Evolutionary conservation across 2,329 filamentous ascomycete species (phyloP).

Genomic region (Fusarium sp.): DNA sequence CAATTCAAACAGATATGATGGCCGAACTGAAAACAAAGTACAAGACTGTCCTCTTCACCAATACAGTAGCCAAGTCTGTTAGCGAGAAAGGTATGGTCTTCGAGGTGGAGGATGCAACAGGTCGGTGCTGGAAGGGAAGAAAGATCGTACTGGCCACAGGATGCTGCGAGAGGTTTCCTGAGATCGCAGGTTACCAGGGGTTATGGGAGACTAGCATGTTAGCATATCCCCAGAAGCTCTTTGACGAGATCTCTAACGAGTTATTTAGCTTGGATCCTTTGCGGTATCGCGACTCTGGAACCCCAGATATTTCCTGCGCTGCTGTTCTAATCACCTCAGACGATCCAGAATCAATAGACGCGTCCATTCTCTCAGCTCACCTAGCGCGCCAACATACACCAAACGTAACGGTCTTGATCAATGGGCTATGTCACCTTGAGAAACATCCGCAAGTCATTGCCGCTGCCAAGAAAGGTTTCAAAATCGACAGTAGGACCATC

Average conservation of each 20-base stretch:
- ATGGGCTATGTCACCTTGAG: not conserved
- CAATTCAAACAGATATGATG: not conserved
- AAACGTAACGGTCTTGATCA: not conserved
- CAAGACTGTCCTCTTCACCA: not conserved
- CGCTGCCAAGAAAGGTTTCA: fast-evolving
- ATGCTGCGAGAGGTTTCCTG: fast-evolving
- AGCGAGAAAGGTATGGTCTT: not conserved
- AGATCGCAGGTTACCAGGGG: not conserved
- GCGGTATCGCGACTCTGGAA: fast-evolving
- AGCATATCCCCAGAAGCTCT: not conserved
- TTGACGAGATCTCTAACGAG: fast-evolving
- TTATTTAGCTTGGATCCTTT: not conserved
- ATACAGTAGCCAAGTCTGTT: not conserved
- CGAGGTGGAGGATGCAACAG: not conserved
- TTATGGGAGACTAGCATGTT: not conserved
- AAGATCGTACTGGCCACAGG: not conserved
- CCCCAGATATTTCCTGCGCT: fast-evolving
- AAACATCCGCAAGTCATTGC: not conserved
- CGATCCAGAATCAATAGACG: not conserved
- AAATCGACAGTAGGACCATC: not conserved
- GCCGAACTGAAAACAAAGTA: not conserved
- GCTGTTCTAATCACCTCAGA: not conserved
- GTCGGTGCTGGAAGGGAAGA: not conserved
- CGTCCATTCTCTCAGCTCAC: not conserved
- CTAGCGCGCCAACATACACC: not conserved